Evolutionary conservation across 345 rosid genomes (phyloP), one percentile per base, ranked within the genome.

Genomic region (Salix viminalis): DNA sequence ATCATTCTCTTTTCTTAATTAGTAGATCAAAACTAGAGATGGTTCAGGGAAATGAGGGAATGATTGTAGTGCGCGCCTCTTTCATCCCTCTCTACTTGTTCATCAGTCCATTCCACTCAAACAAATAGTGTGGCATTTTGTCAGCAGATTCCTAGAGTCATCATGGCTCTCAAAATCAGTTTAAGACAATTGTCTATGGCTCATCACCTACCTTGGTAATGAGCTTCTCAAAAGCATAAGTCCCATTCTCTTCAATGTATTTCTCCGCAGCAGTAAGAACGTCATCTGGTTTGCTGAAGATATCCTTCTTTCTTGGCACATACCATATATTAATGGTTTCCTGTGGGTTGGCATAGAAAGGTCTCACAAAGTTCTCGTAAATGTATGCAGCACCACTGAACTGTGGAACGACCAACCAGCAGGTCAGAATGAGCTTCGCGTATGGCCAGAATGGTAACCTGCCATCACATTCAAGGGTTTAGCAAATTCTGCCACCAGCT

Each of bases 301-400:
- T 5, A 48, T 91, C 97, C 83, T 88, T 87, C 92, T 87, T 91
- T 86, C 86, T 91, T 1, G 98, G 98, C 52, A 92, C 87, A 85
- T 96, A 94, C 99, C 98, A 94, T 74, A 96, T 90, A 69, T 96
- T 96, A 76, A 96, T 81, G 58, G 89, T 89, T 74, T 84, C 90
- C 13, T 75, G 82, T 19, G 90, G 97, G 75, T 93, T 96, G 75
- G 89, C 34, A 67, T 89, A 88, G 83, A 93, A 60, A 62, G 95
- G 94, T 79, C 99, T 92, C 83, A 94, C 83, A 74, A 88, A 87
- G 80, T 92, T 96, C 73, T 93, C 94, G 73, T 96, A 96, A 26
- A 94, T 97, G 76, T 91, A 91, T 41, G 99, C 91, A 81, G 99
- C 98, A 23, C 99, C 98, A 16, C 91, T 94, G 86, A 96, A 96